Percentiles rank a stretch among this genome's conserved stretches.
These are phyloP conservation scores for Metschnikowia matae DNA, from an alignment of 805 yeast genomes.

Conservation along the genomic window DNA sequence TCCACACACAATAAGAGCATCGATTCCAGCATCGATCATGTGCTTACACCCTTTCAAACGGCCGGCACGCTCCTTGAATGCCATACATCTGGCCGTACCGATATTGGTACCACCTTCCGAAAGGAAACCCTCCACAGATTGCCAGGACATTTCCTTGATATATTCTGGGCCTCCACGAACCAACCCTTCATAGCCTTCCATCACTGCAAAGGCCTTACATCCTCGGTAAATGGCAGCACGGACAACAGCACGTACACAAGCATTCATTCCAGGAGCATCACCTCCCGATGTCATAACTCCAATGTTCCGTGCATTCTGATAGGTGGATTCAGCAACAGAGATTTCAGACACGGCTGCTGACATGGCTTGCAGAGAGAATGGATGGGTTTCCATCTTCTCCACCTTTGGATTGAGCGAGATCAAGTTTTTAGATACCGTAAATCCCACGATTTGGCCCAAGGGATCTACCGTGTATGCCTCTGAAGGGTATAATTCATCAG, in stretches of 20 bases:
- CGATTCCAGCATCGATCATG: constrained; percentile 67
- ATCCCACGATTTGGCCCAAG: constrained; percentile 76
- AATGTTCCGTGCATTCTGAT: constrained; percentile 37
- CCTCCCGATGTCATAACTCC: constrained; percentile 83
- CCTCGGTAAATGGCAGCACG: constrained; percentile 62
- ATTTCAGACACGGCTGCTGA: constrained; percentile 12
- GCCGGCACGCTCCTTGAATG: constrained; percentile 63
- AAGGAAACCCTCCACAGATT: constrained; percentile 67
- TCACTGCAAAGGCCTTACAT: constrained; percentile 62
- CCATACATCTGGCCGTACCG: constrained; percentile 73
- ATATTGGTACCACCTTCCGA: constrained; percentile 72
- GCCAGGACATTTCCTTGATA: constrained; percentile 63
- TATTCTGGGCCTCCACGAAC: constrained; percentile 59
- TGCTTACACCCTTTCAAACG: constrained; percentile 60
- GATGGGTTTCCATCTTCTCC: constrained; percentile 21
- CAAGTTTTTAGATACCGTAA: constrained; percentile 60
- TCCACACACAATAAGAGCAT: constrained; percentile 76
- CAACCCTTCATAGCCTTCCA: constrained; percentile 73
- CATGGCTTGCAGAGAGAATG: constrained; percentile 6
- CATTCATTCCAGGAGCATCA: constrained; percentile 80
- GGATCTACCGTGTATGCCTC: constrained; percentile 78
- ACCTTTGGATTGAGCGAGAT: constrained; percentile 47
- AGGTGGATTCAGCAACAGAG: neutral
- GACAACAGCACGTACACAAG: constrained; percentile 69
- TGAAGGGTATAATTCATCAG: constrained; percentile 68